Percentiles rank a stretch among this genome's conserved stretches.
These are phyloP conservation scores for Funneliformis geosporum DNA, from an alignment of 192 early-diverging fungal genomes.

Conservation along the genomic window DNA sequence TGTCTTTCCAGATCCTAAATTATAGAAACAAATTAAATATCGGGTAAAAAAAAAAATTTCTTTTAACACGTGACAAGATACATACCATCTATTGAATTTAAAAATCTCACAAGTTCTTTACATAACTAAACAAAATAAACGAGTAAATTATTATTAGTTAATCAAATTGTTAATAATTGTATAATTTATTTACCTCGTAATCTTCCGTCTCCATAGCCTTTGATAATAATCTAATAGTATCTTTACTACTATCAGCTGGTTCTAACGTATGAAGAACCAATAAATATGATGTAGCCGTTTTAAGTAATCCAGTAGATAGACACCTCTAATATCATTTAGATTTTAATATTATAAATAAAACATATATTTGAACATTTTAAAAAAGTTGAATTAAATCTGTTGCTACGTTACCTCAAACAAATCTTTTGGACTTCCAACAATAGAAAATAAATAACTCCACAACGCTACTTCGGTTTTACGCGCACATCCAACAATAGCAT, in stretches of 20 bases:
- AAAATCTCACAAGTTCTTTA: slow-evolving; percentile 77
- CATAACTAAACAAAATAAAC: slow-evolving; percentile 48
- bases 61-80: not conserved
- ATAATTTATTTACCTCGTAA: slow-evolving; percentile 62
- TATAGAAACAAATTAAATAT: not conserved
- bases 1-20: slow-evolving; percentile 19
- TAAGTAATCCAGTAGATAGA: slow-evolving; percentile 63
- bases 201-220: slow-evolving; percentile 73
- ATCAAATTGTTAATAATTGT: slow-evolving; percentile 8
- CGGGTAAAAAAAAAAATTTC: not conserved
- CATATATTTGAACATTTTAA: not conserved
- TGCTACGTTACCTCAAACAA: slow-evolving; percentile 72
- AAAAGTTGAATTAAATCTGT: not conserved
- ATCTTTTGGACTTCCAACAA: slow-evolving; percentile 79
- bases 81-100: slow-evolving; percentile 76
- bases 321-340: slow-evolving; percentile 54
- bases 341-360: not conserved
- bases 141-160: not conserved
- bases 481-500: slow-evolving; percentile 93
- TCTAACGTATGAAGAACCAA: slow-evolving; percentile 93
- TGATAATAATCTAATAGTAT: slow-evolving; percentile 70
- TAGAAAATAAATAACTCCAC: slow-evolving; percentile 86
- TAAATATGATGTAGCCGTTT: slow-evolving; percentile 90
- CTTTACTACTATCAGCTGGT: slow-evolving; percentile 66
- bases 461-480: slow-evolving; percentile 93